Conservation (phyloP, 768 basidiomycete genomes). For the Calvatia gigantea region DNA sequence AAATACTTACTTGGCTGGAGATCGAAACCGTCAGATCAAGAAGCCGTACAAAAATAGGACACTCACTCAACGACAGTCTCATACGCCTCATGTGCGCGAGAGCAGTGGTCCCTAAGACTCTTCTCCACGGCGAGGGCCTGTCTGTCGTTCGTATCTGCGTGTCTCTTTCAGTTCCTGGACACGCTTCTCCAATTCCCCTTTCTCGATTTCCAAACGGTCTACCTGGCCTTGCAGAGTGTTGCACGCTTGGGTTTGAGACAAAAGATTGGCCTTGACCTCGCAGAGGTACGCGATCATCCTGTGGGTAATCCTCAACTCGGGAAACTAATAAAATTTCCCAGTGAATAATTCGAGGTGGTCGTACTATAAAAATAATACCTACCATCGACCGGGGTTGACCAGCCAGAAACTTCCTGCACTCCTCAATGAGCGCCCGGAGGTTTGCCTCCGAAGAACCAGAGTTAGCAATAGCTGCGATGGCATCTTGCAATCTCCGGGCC, state of each 20-base stretch:
- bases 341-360: slow-evolving; percentile 4
- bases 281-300: slow-evolving; percentile 48
- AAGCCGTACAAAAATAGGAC: slow-evolving; percentile 1
- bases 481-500: slow-evolving; percentile 50
- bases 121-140: slow-evolving; percentile 48
- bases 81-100: slow-evolving; percentile 41
- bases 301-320: slow-evolving; percentile 46
- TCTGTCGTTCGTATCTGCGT: slow-evolving; percentile 48
- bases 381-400: slow-evolving; percentile 46
- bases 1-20: slow-evolving; percentile 28
- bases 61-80: slow-evolving; percentile 39
- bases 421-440: slow-evolving; percentile 48
- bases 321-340: slow-evolving; percentile 37
- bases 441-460: slow-evolving; percentile 51
- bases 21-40: slow-evolving; percentile 13
- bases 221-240: slow-evolving; percentile 29
- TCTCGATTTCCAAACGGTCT: slow-evolving; percentile 30
- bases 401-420: slow-evolving; percentile 45
- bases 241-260: slow-evolving; percentile 29
- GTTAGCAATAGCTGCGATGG: slow-evolving; percentile 50
- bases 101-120: slow-evolving; percentile 50
- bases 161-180: slow-evolving; percentile 36
- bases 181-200: slow-evolving; percentile 31
- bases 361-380: slow-evolving; percentile 15
- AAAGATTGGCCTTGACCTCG: slow-evolving; percentile 41